These are phyloP conservation scores for Phytophthora multivora DNA, from an alignment of 352 stramenopile genomes.

Conservation along the genomic window DNA sequence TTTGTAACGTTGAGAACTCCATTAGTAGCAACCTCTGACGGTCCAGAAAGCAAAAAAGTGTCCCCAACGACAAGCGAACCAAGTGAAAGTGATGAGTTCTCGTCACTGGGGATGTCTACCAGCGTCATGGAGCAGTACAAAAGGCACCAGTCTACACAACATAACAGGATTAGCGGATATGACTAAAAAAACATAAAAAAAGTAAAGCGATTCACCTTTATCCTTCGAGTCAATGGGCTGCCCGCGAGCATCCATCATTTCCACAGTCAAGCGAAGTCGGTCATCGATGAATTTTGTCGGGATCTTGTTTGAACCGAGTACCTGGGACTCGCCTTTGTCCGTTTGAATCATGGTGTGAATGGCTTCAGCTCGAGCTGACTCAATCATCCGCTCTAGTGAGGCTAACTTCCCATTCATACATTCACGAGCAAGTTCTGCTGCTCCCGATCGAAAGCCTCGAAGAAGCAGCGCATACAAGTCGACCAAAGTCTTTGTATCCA, in stretches of 20 bases:
- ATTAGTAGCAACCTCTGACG: not conserved
- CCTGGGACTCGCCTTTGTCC: conserved; percentile 17
- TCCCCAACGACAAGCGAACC: conserved; percentile 66
- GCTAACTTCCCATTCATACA: conserved; percentile 9
- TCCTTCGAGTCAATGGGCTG: conserved; percentile 15
- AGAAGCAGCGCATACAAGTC: conserved; percentile 42
- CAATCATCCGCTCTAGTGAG: conserved; percentile 29
- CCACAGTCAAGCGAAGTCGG: conserved; percentile 37
- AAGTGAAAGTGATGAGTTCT: conserved; percentile 24
- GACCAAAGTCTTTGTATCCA: conserved; percentile 35
- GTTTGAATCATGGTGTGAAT: conserved; percentile 26
- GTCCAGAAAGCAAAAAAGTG: conserved; percentile 46
- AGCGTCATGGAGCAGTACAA: conserved; percentile 59
- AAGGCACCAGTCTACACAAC: conserved; percentile 52
- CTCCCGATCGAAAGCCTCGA: conserved; percentile 39
- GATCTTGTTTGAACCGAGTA: conserved; percentile 24
- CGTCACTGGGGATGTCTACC: conserved; percentile 36
- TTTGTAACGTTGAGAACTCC: conserved; percentile 53
- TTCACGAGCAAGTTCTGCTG: conserved; percentile 20
- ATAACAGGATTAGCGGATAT: not conserved
- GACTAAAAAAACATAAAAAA: not conserved
- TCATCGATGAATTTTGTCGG: conserved; percentile 42
- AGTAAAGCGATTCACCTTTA: conserved; percentile 14
- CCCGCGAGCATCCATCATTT: conserved; percentile 56
- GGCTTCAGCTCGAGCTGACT: conserved; percentile 22